These are phyloP conservation scores for Mycothermus thermophilus DNA, from an alignment of 495 filamentous ascomycete species.

Conservation along the genomic window DNA sequence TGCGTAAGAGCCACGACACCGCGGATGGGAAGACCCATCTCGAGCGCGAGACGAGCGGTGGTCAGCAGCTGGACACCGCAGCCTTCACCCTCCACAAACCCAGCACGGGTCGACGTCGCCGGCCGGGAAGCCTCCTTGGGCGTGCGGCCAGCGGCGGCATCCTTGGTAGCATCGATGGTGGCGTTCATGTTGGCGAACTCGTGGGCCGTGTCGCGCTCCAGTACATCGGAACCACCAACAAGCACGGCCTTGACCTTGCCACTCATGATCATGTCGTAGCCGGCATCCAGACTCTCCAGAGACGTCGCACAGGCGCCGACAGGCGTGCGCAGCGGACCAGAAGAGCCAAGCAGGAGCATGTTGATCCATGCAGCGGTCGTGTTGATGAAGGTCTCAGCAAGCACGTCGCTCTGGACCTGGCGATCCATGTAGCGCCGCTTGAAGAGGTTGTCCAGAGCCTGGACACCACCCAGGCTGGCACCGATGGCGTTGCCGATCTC, in stretches of 20 bases:
- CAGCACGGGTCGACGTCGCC: slow-evolving; percentile 77
- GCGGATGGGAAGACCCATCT: slow-evolving; percentile 93
- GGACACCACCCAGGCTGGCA: slow-evolving; percentile 81
- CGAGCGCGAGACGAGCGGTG: slow-evolving; percentile 74
- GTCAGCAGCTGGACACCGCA: slow-evolving; percentile 92
- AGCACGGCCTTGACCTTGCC: slow-evolving; percentile 85
- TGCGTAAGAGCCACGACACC: slow-evolving; percentile 75
- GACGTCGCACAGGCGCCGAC: slow-evolving; percentile 89
- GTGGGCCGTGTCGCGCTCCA: slow-evolving; percentile 86
- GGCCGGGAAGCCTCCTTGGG: slow-evolving; percentile 88
- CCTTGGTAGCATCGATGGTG: slow-evolving; percentile 80
- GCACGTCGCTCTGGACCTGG: slow-evolving; percentile 83
- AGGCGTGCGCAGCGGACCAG: slow-evolving; percentile 87
- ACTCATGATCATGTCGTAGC: slow-evolving; percentile 82
- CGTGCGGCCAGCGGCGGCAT: slow-evolving; percentile 76
- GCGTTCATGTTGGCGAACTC: slow-evolving; percentile 98
- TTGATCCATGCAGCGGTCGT: slow-evolving; percentile 98
- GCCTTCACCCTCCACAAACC: slow-evolving; percentile 95
- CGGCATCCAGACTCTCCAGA: slow-evolving; percentile 84
- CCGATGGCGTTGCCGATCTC: slow-evolving; percentile 91
- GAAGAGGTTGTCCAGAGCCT: slow-evolving; percentile 81
- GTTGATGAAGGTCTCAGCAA: slow-evolving; percentile 95
- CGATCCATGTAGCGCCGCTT: slow-evolving; percentile 84
- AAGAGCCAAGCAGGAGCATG: slow-evolving; percentile 84
- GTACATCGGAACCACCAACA: slow-evolving; percentile 90